These are phyloP conservation scores for Nothophoma quercina DNA, from an alignment of 2,329 filamentous ascomycete genomes.

Conservation along the genomic window DNA sequence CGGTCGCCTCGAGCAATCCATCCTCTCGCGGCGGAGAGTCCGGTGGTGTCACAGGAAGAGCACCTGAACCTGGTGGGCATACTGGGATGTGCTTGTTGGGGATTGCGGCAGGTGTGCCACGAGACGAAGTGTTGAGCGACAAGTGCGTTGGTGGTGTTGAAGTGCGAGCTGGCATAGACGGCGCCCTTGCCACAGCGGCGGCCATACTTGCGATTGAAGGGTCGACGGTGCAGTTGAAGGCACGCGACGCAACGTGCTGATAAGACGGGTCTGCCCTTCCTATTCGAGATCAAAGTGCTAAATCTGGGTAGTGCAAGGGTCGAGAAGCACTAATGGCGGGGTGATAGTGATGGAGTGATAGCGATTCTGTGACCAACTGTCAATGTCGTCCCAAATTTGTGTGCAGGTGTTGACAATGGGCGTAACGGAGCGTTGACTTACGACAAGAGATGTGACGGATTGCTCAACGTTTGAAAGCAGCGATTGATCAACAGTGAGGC, in stretches of 20 bases:
- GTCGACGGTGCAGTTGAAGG: constrained; percentile 33
- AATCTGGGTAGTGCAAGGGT: constrained; percentile 15
- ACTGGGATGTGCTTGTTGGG: constrained; percentile 92
- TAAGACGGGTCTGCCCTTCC: constrained; percentile 19
- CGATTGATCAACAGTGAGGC: constrained; percentile 24
- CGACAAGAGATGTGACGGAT: neutral
- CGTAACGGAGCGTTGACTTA: constrained; percentile 8
- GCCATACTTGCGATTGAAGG: constrained; percentile 47
- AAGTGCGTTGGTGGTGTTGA: constrained; percentile 62
- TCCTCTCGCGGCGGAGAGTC: constrained; percentile 68
- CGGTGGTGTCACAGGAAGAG: constrained; percentile 61
- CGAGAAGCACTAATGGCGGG: constrained; percentile 17
- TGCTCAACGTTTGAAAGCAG: constrained; percentile 5
- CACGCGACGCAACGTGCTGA: constrained; percentile 32
- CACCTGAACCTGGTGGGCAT: constrained; percentile 85
- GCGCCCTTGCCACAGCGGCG: constrained; percentile 51
- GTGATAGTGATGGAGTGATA: constrained; percentile 15
- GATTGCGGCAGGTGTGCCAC: constrained; percentile 66
- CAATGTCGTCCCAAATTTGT: constrained; percentile 20
- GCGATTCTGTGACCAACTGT: constrained; percentile 3
- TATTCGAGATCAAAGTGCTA: constrained; percentile 8
- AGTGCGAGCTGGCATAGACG: constrained; percentile 46
- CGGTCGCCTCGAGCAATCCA: constrained; percentile 65
- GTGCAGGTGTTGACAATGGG: constrained; percentile 18
- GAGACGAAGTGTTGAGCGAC: constrained; percentile 64